phyloP scores from a whole-genome alignment of 495 filamentous ascomycete species.

The Barbatosphaeria neglecta region DNA sequence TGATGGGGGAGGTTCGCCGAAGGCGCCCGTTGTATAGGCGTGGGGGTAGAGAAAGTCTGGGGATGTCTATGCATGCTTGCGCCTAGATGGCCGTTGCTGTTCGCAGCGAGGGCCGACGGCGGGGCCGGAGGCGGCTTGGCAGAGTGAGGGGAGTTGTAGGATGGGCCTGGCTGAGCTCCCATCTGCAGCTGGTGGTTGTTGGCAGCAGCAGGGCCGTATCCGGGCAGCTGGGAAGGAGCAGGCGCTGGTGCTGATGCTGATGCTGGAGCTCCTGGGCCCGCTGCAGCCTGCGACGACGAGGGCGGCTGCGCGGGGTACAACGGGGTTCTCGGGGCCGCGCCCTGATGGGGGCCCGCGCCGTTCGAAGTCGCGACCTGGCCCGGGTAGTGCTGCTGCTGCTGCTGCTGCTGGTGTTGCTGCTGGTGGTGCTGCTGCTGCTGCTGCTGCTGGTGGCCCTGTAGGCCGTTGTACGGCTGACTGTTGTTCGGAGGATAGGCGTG shows the following conservation, averaged over 20 bases:
- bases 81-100: background rate
- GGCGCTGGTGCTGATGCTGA: slow-evolving; percentile 18
- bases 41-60: background rate
- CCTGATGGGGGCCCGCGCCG: background rate
- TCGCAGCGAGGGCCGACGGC: background rate
- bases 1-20: background rate
- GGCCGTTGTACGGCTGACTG: slow-evolving; percentile 10
- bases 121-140: slow-evolving; percentile 17
- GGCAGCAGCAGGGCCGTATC: slow-evolving; percentile 22
- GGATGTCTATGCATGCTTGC: background rate
- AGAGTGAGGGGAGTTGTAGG: slow-evolving; percentile 34
- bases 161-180: slow-evolving; percentile 21
- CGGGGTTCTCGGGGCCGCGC: slow-evolving; percentile 10
- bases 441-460: no score
- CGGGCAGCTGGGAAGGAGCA: slow-evolving; percentile 21
- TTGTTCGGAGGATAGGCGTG: slow-evolving; percentile 12
- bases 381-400: background rate
- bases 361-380: background rate
- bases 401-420: no score
- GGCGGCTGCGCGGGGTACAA: slow-evolving; percentile 10
- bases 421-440: no score
- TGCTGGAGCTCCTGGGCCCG: slow-evolving; percentile 18
- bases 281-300: slow-evolving; percentile 4
- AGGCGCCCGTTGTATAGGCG: background rate
- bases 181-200: slow-evolving; percentile 11